Conservation (phyloP, 345 rosid species). For the Aegle marmelos region DNA sequence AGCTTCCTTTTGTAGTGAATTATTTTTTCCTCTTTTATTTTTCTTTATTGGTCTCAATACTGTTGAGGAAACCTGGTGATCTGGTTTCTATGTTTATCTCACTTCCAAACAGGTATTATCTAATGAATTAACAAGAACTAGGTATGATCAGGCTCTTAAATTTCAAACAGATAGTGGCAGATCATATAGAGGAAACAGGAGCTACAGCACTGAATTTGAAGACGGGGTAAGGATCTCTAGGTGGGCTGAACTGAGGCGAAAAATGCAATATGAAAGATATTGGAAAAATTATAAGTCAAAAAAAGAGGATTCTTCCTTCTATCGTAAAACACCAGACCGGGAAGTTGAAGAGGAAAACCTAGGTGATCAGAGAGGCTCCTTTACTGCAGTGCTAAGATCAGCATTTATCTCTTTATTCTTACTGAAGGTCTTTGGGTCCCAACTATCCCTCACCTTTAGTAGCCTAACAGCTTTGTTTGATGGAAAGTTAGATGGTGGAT, state of each 20-base stretch:
- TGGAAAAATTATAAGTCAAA: constrained; percentile 33
- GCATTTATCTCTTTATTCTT: constrained; percentile 55
- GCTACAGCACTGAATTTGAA: constrained; percentile 43
- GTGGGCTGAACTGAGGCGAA: constrained; percentile 63
- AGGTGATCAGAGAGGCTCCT: constrained; percentile 52
- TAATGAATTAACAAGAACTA: constrained; percentile 57
- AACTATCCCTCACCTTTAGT: constrained; percentile 63
- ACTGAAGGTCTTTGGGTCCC: constrained; percentile 52
- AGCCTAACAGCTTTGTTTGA: constrained; percentile 62
- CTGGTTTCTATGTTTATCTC: not conserved
- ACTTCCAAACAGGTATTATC: constrained; percentile 60
- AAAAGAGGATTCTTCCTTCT: constrained; percentile 22
- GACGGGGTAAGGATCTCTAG: constrained; percentile 42
- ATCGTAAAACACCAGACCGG: constrained; percentile 34
- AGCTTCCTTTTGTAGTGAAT: not conserved
- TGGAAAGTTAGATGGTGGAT: constrained; percentile 70
- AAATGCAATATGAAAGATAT: constrained; percentile 41
- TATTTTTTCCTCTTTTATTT: not conserved
- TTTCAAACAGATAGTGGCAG: constrained; percentile 36
- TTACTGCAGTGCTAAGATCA: constrained; percentile 55
- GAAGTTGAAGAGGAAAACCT: constrained; percentile 31
- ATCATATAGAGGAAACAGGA: constrained; percentile 31
- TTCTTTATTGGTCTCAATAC: not conserved
- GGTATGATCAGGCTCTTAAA: constrained; percentile 55
- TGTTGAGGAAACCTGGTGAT: not conserved